Evolutionary conservation across 1,139 yeast genomes (phyloP).

Genomic region (Diutina sp.): DNA sequence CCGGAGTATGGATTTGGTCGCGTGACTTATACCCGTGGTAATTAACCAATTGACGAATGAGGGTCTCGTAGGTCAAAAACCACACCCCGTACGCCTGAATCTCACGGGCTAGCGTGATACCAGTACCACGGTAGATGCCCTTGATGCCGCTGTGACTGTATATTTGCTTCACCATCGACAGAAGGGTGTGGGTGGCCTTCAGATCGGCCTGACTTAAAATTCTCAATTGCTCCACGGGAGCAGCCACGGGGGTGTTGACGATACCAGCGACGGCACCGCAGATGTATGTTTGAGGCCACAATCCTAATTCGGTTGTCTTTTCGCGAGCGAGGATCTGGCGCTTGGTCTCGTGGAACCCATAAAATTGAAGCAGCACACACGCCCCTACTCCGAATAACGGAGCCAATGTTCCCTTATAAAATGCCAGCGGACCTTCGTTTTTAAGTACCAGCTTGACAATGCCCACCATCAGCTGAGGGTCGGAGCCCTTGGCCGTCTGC

Average conservation of each 20-base stretch:
- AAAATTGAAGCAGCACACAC: slow-evolving; percentile 64
- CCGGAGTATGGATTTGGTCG: slow-evolving; percentile 45
- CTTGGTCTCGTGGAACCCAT: slow-evolving; percentile 68
- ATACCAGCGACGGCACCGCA: slow-evolving; percentile 76
- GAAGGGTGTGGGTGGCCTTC: slow-evolving; percentile 35
- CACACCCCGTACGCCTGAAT: slow-evolving; percentile 76
- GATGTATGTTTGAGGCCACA: slow-evolving; percentile 50
- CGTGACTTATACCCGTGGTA: slow-evolving; percentile 26
- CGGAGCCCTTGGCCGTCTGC: slow-evolving; percentile 32
- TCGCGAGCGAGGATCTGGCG: slow-evolving; percentile 34
- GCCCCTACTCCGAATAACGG: slow-evolving; percentile 52
- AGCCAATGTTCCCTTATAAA: slow-evolving; percentile 37
- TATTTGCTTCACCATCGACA: slow-evolving; percentile 27
- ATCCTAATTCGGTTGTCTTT: slow-evolving; percentile 23
- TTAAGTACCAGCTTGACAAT: slow-evolving; percentile 41
- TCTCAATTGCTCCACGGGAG: slow-evolving; percentile 69
- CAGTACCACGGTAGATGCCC: slow-evolving; percentile 50
- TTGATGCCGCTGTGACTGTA: slow-evolving; percentile 30
- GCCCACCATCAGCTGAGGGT: slow-evolving; percentile 21
- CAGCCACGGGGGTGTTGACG: slow-evolving; percentile 56
- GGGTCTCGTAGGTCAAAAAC: slow-evolving; percentile 60
- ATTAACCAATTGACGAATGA: slow-evolving; percentile 29
- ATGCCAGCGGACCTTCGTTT: slow-evolving; percentile 54
- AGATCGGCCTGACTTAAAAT: slow-evolving; percentile 55
- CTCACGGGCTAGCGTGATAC: slow-evolving; percentile 53